Base-by-base conservation (phyloP, 2,329 filamentous ascomycete genomes). In the Colletotrichum plurivorum region DNA sequence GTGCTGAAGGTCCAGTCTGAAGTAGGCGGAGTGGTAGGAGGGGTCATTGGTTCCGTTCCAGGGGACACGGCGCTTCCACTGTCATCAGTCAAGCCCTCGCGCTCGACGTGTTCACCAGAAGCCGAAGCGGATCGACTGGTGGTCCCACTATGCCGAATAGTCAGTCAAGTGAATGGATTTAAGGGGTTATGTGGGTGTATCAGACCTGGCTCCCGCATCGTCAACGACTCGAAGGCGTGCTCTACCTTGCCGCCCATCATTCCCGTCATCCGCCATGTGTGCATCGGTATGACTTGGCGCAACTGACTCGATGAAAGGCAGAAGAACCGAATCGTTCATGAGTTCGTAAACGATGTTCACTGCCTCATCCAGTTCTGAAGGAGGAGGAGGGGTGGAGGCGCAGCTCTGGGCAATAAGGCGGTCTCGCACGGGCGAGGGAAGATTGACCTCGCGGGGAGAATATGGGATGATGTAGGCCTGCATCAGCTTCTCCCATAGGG, bases 301-400 rank as follows among this genome's bases (percentile, higher is more conserved):
- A n/a, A 88, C 81, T 0, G 87, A 88, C 71, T 97, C 95, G 62
- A 98, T 86, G 77, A 98, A 99, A 0, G 95, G 95, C 0, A 97
- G 91, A 59, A 98, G 85, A 0, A 98, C 93, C 4, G 95, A 98
- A 78, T 98, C 96, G 75, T 97, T 97, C 95, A 99, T 98, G 64
- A 99, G 85, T 74, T 98, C 96, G 79, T 95, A 95, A 48, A 98
- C 93, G 70, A 97, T 97, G 71, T 89, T 88, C 25, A 97, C 93
- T 20, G 96, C 94, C 58, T 93, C 88, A 69, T 97, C 92, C 16
- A 99, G 85, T 63, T 90, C 89, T 48, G 91, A 89, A 1, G 96
- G 95, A 67, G 89, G 83, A 5, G 92, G 92, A 7, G 95, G 94
- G 0, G 85, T 83, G 1, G 83, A 80, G 15, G 87, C 81, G 69